Percentiles rank a stretch among this genome's conserved stretches.
Evolutionary conservation across 345 rosid genomes (phyloP).

Genomic region (Pistacia integerrima): DNA sequence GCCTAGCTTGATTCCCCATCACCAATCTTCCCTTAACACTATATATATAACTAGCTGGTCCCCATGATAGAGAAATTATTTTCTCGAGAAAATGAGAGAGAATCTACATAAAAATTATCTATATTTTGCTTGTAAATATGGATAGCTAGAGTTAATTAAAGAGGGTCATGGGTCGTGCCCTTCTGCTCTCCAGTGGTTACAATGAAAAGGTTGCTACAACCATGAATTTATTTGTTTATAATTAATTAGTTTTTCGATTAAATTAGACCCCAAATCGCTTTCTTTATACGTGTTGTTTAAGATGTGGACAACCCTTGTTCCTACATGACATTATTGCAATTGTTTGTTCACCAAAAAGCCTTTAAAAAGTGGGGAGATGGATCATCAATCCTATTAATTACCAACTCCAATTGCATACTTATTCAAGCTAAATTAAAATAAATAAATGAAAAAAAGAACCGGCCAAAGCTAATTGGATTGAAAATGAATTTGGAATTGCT

Average conservation of each 20-base stretch:
- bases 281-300: conserved; percentile 13
- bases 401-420: conserved; percentile 2
- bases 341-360: conserved; percentile 3
- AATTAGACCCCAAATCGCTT: conserved; percentile 20
- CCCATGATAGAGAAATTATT: conserved; percentile 33
- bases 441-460: too few relatives aligned
- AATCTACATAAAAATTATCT: neutral
- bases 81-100: neutral
- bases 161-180: conserved; percentile 13
- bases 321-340: neutral
- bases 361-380: neutral
- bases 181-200: conserved; percentile 12
- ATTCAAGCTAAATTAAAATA: neutral
- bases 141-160: conserved; percentile 14
- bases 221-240: neutral
- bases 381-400: neutral
- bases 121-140: conserved; percentile 10
- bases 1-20: conserved; percentile 17
- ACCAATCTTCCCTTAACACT: neutral
- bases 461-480: too few relatives aligned
- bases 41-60: conserved; percentile 22
- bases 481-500: too few relatives aligned
- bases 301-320: neutral
- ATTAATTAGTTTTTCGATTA: neutral
- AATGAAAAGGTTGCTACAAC: conserved; percentile 22